Base-by-base conservation (phyloP, 805 yeast species). In the Candida coquimbonensis region DNA sequence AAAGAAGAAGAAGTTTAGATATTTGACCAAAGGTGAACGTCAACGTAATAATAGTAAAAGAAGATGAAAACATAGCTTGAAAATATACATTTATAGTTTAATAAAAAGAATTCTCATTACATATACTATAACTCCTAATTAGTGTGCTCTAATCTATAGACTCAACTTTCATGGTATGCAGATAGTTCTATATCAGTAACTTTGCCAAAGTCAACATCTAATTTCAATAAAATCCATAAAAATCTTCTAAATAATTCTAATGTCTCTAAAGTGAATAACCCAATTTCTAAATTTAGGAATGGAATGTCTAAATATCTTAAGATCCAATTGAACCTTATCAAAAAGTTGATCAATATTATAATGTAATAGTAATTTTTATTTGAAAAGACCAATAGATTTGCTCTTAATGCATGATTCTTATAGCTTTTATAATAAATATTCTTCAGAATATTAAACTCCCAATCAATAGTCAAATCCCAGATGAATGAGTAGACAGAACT, bases 401-500 rank as follows among this genome's bases (percentile, higher is more conserved):
- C n/a, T 49, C 73, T 58, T 31, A 69, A 48, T 3, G 56, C 56
- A 4, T 51, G 53, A 38, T 53, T 27, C 31, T 53, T 24, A 54
- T 39, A 16, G 24, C 36, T 1, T 43, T 49, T 33, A 24, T 27
- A 29, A 9, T 16, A 17, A 11, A 35, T 26, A 26, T 25, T 50
- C 39, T 69, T 70, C 55, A 84, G 69, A 9, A 84, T 56, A 11
- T 75, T 74, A 41, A 88, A 70, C 38, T 80, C 79, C 99, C 99
- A 93, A 67, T 93, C 99, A 74, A 79, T 78, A 42, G 75, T 74
- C 12, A 91, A 64, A 63, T 93, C 99, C 99, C 99, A 93, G 45
- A 78, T 67, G 49, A 87, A 85, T 14, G 95, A 76, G 62, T 85
- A 93, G 0, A 78, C 55, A 0, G 98, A 84, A 60, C 86, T 88